Base-by-base conservation (phyloP, 2,329 filamentous ascomycete species). In the Helotiales sp. region DNA sequence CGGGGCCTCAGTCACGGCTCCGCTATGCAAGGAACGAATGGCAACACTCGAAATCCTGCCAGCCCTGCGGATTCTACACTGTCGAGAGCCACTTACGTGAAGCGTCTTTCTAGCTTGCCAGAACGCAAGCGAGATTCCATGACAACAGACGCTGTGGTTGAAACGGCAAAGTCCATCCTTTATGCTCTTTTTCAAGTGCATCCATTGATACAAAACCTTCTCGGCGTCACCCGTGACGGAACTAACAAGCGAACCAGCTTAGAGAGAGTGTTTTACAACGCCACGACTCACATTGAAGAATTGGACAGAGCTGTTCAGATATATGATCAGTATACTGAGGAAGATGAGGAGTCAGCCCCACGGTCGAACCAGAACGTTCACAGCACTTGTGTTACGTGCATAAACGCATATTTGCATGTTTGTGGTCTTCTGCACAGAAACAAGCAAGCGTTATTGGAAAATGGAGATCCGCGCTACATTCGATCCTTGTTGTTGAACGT, bases 121-220 rank as follows among this genome's bases (percentile, higher is more conserved):
- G 69, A 88, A 69, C 78, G 85, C 36, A 79, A 83, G 54, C 80
- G 84, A 50, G 83, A 87, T 67, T 87, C 84, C 6, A 83, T 79
- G 65, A 72, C 81, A 5, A 80, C 79, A 59, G 84, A 88, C 64
- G 83, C 84, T 1, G 77, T 87, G 2, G 74, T 87, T 29, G 85
- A 88, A 67, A 81, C 82, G 13, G 85, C 85, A 29, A 87, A 87
- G 68, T 85, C 85, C 27, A 83, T 88, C 24, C 76, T 88, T 2
- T 88, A 87, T 69, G 84, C 85, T 3, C 79, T 88, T 29, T 88
- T 87, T 61, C 84, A 87, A 68, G 84, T 88, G 25, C 85, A 88
- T 61, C 85, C 85, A 5, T 84, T 84, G 73, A 86, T 88, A 58
- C 84, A 88, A 70, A 84, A 83, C 72, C 75, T 88, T 53, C 83